Percentiles rank a stretch among this genome's conserved stretches.
These are phyloP conservation scores for Backusella circina DNA, from an alignment of 192 early-diverging fungal genomes.

Conservation along the genomic window DNA sequence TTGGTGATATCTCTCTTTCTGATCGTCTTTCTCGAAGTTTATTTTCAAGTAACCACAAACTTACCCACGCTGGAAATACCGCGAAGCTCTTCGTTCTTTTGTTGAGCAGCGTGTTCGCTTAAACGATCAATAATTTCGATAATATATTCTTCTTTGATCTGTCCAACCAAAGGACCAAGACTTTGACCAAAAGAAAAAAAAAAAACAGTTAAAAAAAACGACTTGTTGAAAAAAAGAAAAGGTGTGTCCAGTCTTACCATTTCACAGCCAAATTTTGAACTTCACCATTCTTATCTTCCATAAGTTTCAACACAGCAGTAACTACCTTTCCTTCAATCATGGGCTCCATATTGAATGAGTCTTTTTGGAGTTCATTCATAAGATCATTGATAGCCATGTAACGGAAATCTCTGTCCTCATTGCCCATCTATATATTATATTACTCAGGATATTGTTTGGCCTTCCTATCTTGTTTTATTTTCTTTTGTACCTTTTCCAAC, in stretches of 20 bases:
- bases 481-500: constrained; percentile 61
- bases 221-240: not conserved
- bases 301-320: constrained; percentile 45
- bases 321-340: constrained; percentile 64
- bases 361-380: constrained; percentile 65
- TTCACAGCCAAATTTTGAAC: constrained; percentile 81
- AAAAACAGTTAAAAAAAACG: not conserved
- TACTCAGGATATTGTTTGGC: not conserved
- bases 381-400: constrained; percentile 86
- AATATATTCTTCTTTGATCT: constrained; percentile 63
- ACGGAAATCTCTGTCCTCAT: constrained; percentile 77
- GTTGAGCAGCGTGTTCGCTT: constrained; percentile 55
- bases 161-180: constrained; percentile 75
- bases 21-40: not conserved
- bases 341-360: constrained; percentile 52
- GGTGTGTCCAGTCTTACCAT: constrained; percentile 37
- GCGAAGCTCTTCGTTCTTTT: constrained; percentile 63
- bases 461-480: not conserved
- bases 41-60: not conserved
- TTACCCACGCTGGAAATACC: constrained; percentile 84
- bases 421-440: constrained; percentile 51
- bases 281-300: constrained; percentile 82
- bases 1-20: not conserved
- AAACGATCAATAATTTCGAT: constrained; percentile 67
- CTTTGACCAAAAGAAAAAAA: constrained; percentile 34